Conservation (phyloP, 495 filamentous ascomycete genomes). For the Darksidea phi region DNA sequence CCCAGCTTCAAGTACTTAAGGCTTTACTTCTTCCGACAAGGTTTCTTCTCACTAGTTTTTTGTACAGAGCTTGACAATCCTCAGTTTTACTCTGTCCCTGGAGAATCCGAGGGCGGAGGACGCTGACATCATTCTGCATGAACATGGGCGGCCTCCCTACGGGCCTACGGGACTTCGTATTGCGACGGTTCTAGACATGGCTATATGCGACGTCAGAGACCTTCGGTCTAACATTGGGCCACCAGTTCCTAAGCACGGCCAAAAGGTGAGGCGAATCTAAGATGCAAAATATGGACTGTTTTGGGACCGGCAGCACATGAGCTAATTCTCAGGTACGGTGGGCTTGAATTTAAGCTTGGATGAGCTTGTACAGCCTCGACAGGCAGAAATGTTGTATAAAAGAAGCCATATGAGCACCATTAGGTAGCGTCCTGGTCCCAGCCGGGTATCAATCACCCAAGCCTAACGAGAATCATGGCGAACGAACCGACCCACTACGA, state of each 20-base stretch:
- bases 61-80: no score
- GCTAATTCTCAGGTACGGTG: neutral
- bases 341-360: neutral
- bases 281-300: neutral
- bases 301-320: neutral
- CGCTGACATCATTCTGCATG: no score
- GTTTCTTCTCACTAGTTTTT: no score
- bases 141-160: no score
- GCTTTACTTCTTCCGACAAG: no score
- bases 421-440: no score
- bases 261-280: neutral
- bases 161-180: neutral
- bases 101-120: no score
- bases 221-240: neutral
- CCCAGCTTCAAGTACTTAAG: no score
- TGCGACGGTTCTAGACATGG: neutral
- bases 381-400: neutral
- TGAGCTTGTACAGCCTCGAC: neutral
- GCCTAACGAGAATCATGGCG: slow-evolving; percentile 2
- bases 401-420: neutral
- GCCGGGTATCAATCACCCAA: no score
- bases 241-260: neutral
- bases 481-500: neutral
- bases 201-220: neutral
- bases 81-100: no score